Evolutionary conservation across 306 rosid species (phyloP).

Genomic region (Citrullus amarus): DNA sequence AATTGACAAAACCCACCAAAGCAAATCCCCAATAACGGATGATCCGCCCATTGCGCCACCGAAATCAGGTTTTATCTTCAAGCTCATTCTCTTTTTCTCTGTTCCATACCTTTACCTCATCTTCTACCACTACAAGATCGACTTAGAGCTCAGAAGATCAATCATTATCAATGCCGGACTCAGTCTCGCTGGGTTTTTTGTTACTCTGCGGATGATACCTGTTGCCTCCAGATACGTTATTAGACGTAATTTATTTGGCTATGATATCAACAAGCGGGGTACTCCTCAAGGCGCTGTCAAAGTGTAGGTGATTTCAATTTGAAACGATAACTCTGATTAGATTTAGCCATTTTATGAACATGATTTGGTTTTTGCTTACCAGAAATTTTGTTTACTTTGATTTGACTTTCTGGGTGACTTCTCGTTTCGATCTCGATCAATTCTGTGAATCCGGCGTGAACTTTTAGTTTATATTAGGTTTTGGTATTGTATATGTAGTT

Average conservation of each 20-base stretch:
- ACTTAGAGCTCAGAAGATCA: conserved; percentile 42
- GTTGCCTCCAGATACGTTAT: conserved; percentile 74
- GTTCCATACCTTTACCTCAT: conserved; percentile 59
- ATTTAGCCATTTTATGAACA: neutral
- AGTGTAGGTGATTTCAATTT: conserved; percentile 35
- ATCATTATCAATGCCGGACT: conserved; percentile 65
- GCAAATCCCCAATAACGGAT: conserved; percentile 15
- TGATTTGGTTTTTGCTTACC: neutral
- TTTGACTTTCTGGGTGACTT: neutral
- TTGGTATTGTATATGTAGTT: neutral
- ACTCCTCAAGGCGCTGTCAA: conserved; percentile 59
- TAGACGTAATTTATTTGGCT: conserved; percentile 64
- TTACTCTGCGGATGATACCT: conserved; percentile 63
- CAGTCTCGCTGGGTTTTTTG: conserved; percentile 48
- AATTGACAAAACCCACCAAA: neutral
- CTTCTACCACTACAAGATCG: conserved; percentile 47
- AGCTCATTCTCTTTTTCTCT: conserved; percentile 37
- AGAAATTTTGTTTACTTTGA: neutral
- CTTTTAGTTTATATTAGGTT: neutral
- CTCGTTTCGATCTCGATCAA: neutral
- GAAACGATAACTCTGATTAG: neutral
- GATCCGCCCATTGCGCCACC: conserved; percentile 67
- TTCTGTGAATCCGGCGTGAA: neutral
- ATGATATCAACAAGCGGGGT: conserved; percentile 87
- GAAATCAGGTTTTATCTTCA: conserved; percentile 47